Evolutionary conservation across 192 early-diverging fungal species (phyloP), one percentile per base, ranked within the genome.

Genomic region (Backusella liffmaniae): DNA sequence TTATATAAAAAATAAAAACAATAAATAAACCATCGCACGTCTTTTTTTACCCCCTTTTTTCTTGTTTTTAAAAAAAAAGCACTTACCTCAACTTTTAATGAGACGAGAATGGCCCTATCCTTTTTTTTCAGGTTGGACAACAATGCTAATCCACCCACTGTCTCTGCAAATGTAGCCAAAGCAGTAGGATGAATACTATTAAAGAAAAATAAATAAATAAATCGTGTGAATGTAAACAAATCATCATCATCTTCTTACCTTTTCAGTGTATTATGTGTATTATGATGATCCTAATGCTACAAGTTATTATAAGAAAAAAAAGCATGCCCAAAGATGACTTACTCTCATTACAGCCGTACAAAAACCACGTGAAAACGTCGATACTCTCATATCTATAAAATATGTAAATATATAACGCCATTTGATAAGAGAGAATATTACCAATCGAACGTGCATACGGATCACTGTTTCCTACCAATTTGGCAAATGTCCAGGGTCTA

Each of bases 301-400:
- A 67, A 41, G 37, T 41, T 49, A 76, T 34, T 23, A 68, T 59
- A 51, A 70, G 37, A 29, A 37, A 49, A 41, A 35, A 37, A 12
- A 6, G 32, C 41, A 67, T 5, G 5, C 37, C 18, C 5, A 4
- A 36, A 23, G 35, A 12, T 10, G 30, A 62, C 59, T 34, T 80
- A 89, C 88, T 80, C 82, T 84, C 85, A 89, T 84, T 46, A 89
- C 78, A 67, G 83, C 88, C 1, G 85, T 84, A 73, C 85, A 83
- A 53, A 82, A 80, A n/a, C 88, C 88, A 73, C 86, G 85, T 32
- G 85, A 82, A 16, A 89, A 72, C 10, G 85, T 87, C 12, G 86
- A 84, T 32, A 89, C 79, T 6, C 88, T 85, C 49, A 88, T 76
- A 79, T 89, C 87, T 85, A 34, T 67, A 37, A 15, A 41, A 76